Percentiles rank a stretch among this genome's conserved stretches.
Conservation (phyloP, 495 filamentous ascomycete species). For the Penicilliopsis zonata region DNA sequence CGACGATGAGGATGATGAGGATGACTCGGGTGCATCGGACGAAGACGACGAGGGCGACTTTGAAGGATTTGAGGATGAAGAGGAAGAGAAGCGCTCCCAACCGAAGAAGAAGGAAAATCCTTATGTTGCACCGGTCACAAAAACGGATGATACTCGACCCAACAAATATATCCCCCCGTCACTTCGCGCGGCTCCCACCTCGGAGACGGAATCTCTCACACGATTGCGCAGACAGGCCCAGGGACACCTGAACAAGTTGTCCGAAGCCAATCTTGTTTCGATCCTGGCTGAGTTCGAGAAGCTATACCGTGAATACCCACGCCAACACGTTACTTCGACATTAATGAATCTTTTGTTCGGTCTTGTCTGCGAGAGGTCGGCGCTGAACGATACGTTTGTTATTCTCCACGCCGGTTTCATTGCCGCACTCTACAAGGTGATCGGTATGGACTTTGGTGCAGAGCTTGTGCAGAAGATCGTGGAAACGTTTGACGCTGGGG, state of each 20-base stretch:
- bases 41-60: conserved; percentile 16
- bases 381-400: conserved; percentile 74
- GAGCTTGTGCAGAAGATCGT: conserved; percentile 69
- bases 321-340: conserved; percentile 72
- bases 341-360: conserved; percentile 62
- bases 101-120: conserved; percentile 47
- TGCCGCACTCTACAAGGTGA: conserved; percentile 71
- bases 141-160: conserved; percentile 11
- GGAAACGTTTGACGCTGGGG: conserved; percentile 45
- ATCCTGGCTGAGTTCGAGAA: conserved; percentile 72
- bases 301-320: conserved; percentile 67
- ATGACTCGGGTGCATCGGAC: conserved; percentile 1
- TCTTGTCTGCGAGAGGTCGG: conserved; percentile 63
- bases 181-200: conserved; percentile 48
- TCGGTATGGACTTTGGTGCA: conserved; percentile 81
- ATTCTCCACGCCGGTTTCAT: conserved; percentile 87
- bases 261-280: conserved; percentile 73
- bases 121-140: conserved; percentile 42
- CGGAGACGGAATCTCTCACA: conserved; percentile 53
- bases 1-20: conserved; percentile 15
- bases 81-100: conserved; percentile 13
- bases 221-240: conserved; percentile 70
- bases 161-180: conserved; percentile 85
- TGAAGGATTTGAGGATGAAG: conserved; percentile 29
- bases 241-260: conserved; percentile 83